These are phyloP conservation scores for Wickerhamiella australiensis DNA, from an alignment of 805 yeast species.

Conservation along the genomic window DNA sequence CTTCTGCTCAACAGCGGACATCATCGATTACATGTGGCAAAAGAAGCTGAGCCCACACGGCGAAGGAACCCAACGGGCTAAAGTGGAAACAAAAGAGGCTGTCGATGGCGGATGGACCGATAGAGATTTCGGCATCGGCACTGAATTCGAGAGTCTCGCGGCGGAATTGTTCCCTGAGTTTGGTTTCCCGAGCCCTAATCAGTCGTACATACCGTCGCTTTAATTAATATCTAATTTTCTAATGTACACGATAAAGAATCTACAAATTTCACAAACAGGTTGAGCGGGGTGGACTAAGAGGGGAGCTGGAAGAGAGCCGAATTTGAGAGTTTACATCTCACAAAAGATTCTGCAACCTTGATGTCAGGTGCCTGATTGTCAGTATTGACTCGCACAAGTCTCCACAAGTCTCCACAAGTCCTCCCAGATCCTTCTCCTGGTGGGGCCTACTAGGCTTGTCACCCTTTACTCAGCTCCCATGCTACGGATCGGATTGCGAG, in stretches of 20 bases:
- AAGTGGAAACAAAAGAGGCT: not conserved
- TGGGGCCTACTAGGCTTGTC: not conserved
- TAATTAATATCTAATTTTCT: not conserved
- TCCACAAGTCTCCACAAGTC: not conserved
- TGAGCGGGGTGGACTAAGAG: too few relatives aligned
- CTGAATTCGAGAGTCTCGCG: constrained; percentile 6
- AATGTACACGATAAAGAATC: too few relatives aligned
- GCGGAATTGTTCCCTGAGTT: constrained; percentile 12
- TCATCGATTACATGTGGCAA: constrained; percentile 3
- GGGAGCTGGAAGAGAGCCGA: too few relatives aligned
- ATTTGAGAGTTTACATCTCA: too few relatives aligned
- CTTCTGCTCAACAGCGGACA: not conserved
- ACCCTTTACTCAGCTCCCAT: not conserved
- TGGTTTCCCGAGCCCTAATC: constrained; percentile 5
- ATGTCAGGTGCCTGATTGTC: too few relatives aligned
- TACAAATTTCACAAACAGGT: too few relatives aligned
- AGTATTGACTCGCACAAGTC: not conserved
- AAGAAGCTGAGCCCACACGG: not conserved
- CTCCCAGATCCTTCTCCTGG: not conserved
- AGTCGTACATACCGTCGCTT: constrained; percentile 1
- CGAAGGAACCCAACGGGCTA: not conserved
- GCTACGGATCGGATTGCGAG: constrained; percentile 4
- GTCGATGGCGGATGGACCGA: not conserved
- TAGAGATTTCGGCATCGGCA: not conserved
- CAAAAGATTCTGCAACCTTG: too few relatives aligned